Base-by-base conservation (phyloP, 495 filamentous ascomycete species). In the Penicillium odoratum region DNA sequence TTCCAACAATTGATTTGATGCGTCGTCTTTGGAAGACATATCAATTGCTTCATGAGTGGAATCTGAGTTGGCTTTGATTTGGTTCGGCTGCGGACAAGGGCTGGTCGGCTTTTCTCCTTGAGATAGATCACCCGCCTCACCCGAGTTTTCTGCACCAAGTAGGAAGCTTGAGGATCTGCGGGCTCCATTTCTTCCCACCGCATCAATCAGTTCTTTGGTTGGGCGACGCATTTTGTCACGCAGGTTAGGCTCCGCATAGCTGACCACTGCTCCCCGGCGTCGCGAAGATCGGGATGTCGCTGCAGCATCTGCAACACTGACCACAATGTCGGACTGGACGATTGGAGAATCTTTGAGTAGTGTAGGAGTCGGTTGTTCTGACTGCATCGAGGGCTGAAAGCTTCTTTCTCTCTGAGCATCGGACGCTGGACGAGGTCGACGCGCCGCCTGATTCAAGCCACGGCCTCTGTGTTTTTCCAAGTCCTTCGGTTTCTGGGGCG, bases 211-310 rank as follows among this genome's bases (percentile, higher is more conserved):
- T 52, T 88, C 81, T 58, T 88, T 90, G 15, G 86, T 88, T 21
- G 90, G 87, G 49, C 91, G 85, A 50, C 91, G 82, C 91, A 96
- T 95, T 74, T 96, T 96, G 63, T 86, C 88, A 51, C 89, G 81
- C 33, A 96, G 75, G 64, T 89, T 95, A 8, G 91, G 91, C 69
- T 93, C 88, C 25, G 90, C 89, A 68, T 96, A 96, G 74, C 89
- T 94, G 47, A 96, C 81, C 30, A 81, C 79, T 7, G 82, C 75
- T 50, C 86, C 76, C 11, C 85, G 81, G 58, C 91, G 84, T 28
- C 91, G 77, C 44, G 82, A 85, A 9, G 83, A 79, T 48, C 89
- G 79, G 34, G 75, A 77, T 51, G 75, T 77, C 36, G 80, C 76
- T n/a, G 33, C 36, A 11, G 28, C 25, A 47, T 77, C 80, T 3